A percentile compares a stretch with the other conserved stretches of the same genome.
Conservation (phyloP, 2,329 filamentous ascomycete species). For the Chaetomium sp. region DNA sequence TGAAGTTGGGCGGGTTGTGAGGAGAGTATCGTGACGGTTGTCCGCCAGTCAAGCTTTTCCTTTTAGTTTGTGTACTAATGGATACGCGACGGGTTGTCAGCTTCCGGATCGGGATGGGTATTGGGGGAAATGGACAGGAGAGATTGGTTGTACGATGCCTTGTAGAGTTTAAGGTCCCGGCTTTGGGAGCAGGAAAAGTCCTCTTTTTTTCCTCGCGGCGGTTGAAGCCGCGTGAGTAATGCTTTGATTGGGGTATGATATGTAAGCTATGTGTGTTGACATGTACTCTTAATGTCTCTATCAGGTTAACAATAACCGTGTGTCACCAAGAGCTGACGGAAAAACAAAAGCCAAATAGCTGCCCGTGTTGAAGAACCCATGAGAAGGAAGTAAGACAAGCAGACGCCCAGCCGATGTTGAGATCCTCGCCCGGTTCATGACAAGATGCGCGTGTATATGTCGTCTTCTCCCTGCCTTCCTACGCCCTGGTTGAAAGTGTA, state of each 20-base stretch:
- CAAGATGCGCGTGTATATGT: slow-evolving; percentile 6
- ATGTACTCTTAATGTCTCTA: neutral
- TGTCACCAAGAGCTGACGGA: neutral
- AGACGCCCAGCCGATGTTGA: slow-evolving; percentile 22
- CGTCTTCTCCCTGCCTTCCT: neutral
- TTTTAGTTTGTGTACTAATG: too few species aligned
- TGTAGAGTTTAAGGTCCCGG: too few species aligned
- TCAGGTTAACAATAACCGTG: neutral
- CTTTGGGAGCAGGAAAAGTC: neutral
- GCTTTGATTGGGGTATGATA: neutral
- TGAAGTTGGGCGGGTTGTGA: slow-evolving; percentile 40
- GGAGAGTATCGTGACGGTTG: slow-evolving; percentile 30
- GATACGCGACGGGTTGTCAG: too few species aligned
- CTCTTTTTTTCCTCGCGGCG: neutral
- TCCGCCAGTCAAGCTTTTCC: too few species aligned
- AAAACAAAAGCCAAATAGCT: neutral
- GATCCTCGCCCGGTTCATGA: slow-evolving; percentile 14
- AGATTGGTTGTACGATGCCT: neutral
- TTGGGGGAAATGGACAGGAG: too few species aligned
- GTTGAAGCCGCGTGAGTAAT: slow-evolving; percentile 7
- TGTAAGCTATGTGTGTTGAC: neutral
- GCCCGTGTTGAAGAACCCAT: slow-evolving; percentile 18
- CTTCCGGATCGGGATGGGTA: too few species aligned
- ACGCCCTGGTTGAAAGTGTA: neutral
- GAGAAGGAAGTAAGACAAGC: neutral